Conservation (phyloP, 2,329 filamentous ascomycete genomes). For the Hypoxylon sp. region DNA sequence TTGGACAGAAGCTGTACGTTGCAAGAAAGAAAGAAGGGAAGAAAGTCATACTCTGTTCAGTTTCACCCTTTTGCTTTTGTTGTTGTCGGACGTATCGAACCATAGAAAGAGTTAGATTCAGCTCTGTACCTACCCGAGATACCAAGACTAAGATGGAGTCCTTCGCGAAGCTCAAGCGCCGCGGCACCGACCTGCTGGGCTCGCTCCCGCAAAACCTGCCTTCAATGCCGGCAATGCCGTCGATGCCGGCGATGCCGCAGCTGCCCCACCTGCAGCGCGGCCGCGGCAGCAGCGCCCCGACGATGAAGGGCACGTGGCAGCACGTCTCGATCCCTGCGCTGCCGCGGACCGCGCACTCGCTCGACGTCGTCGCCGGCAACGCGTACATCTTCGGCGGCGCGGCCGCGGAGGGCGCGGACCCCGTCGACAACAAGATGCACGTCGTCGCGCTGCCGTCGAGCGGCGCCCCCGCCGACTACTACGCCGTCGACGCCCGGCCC, state of each 20-base stretch:
- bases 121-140: background rate
- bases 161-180: conserved; percentile 61
- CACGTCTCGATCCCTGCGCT: conserved; percentile 63
- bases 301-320: conserved; percentile 67
- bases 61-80: background rate
- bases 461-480: conserved; percentile 66
- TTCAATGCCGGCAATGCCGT: too few species aligned
- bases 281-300: conserved; percentile 38
- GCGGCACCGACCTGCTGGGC: conserved; percentile 61
- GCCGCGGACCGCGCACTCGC: conserved; percentile 76
- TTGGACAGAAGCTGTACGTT: too few species aligned
- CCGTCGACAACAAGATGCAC: conserved; percentile 77
- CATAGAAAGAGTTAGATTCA: too few species aligned
- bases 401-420: conserved; percentile 66
- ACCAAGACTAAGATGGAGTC: conserved; percentile 59
- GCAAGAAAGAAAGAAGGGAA: too few species aligned
- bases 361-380: conserved; percentile 66
- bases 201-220: conserved; percentile 56
- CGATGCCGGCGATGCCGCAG: conserved; percentile 41
- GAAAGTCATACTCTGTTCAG: background rate
- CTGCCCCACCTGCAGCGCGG: conserved; percentile 35
- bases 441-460: conserved; percentile 67
- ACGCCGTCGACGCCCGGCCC: conserved; percentile 59
- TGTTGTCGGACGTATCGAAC: too few species aligned
- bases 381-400: conserved; percentile 81